phyloP scores from a whole-genome alignment of 164 flowering plant genomes.

The Magnolia officinalis region DNA sequence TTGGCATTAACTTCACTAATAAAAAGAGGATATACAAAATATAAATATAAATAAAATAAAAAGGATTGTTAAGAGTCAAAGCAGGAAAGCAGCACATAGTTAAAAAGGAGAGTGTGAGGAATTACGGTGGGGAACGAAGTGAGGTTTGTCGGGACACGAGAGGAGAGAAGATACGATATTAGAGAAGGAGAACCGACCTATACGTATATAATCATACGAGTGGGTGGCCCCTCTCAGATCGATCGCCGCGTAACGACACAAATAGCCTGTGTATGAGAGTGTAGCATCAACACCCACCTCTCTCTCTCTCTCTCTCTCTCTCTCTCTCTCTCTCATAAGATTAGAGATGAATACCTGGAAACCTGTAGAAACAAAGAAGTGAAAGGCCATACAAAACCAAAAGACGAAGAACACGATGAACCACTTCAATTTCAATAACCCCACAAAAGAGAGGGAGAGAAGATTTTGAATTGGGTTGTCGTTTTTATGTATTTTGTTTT shows the following conservation, averaged over 20 bases:
- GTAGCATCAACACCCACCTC: constrained; percentile 16
- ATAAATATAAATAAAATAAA: no score
- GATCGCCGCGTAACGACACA: constrained; percentile 21
- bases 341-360: constrained; percentile 9
- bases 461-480: constrained; percentile 5
- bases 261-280: constrained; percentile 20
- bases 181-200: constrained; percentile 18
- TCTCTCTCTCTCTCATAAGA: constrained; percentile 12
- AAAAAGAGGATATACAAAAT: no score
- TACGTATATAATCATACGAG: constrained; percentile 14
- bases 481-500: background rate
- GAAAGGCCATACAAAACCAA: constrained; percentile 9
- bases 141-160: constrained; percentile 17
- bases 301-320: background rate
- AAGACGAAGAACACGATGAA: background rate
- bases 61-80: no score
- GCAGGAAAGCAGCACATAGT: background rate
- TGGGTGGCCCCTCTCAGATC: constrained; percentile 26
- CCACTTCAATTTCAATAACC: background rate
- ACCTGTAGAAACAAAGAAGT: background rate
- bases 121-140: constrained; percentile 9
- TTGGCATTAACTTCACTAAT: no score
- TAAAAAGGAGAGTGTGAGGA: background rate
- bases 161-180: constrained; percentile 16
- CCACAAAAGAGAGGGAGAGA: constrained; percentile 4